These are phyloP conservation scores for Emmonsiellopsis sp. DNA, from an alignment of 2,329 filamentous ascomycete genomes.

Conservation along the genomic window DNA sequence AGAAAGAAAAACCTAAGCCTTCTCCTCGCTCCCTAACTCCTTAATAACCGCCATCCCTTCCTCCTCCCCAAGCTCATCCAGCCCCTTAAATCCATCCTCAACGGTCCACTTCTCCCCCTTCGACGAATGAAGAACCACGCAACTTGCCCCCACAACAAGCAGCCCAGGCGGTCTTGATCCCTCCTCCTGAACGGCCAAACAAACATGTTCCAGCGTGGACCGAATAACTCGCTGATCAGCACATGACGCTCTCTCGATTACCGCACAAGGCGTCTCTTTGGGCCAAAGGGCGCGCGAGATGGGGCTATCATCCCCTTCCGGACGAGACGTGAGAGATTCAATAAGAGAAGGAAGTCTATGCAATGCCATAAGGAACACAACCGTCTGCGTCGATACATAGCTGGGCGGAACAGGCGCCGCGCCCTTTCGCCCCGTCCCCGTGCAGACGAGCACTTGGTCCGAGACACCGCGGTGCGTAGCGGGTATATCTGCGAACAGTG, in stretches of 20 bases:
- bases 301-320: constrained; percentile 19
- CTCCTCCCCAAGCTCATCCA: constrained; percentile 45
- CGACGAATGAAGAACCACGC: constrained; percentile 61
- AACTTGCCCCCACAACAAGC: constrained; percentile 75
- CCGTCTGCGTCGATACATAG: constrained; percentile 67
- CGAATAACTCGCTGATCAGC: constrained; percentile 89
- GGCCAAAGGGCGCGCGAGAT: constrained; percentile 51
- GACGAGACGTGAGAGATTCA: constrained; percentile 50
- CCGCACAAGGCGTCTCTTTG: constrained; percentile 71
- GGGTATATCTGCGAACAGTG: constrained; percentile 80
- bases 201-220: constrained; percentile 72
- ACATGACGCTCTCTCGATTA: constrained; percentile 88
- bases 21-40: background rate
- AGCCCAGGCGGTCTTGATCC: constrained; percentile 84
- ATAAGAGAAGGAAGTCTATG: constrained; percentile 73
- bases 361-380: constrained; percentile 91
- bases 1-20: background rate
- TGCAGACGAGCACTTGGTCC: constrained; percentile 93
- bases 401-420: constrained; percentile 71
- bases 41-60: constrained; percentile 13
- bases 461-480: constrained; percentile 81
- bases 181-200: constrained; percentile 74
- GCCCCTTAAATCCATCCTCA: constrained; percentile 73
- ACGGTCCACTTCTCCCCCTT: constrained; percentile 64
- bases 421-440: constrained; percentile 87